Base-by-base conservation (phyloP, 2,329 filamentous ascomycete genomes). In the Diaporthe destruens region DNA sequence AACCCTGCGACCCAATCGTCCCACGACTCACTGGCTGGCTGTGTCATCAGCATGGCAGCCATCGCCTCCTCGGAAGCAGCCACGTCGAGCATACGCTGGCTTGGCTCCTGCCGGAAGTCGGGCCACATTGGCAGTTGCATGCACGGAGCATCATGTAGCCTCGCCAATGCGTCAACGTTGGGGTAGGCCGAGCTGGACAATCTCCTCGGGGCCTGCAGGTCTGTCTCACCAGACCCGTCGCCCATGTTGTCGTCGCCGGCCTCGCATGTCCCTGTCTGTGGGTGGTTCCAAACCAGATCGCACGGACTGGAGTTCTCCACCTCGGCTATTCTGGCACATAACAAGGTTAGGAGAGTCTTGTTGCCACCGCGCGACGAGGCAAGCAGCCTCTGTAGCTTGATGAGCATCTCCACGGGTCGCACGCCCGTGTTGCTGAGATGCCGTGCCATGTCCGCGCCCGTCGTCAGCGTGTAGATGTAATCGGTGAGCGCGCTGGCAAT, bases 401-500 rank as follows among this genome's bases (percentile, higher is more conserved):
- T 72, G 0, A 86, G 77, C 14, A 85, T 80, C 16, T 82, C 80
- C 2, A 78, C 77, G 0, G 83, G 80, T 16, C 78, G 78, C 16
- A 79, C 76, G 42, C 54, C 59, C 12, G 72, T 55, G 25, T 55
- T 66, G 47, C 74, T 47, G 51, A 72, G 53, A 71, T 65, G 54
- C 49, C 69, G 12, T 9, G 75, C 71, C 7, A 69, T 68, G 67
- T 77, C 72, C 71, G 77, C 72, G 32, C 80, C 69, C 32, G 66
- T 70, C 74, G 80, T 76, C 57, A 84, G 77, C 1, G 81, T 81
- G 34, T 66, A 66, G 23, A 66, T 66, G 47, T 53, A 65, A 39
- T 86, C 84, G 23, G 82, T 81, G 0, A 86, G 83, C 0, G 84
- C 83, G 14, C 81, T 84, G 0, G 85, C 84, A 56, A 86, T 86